These are phyloP conservation scores for Pyricularia sp. DNA, from an alignment of 2,329 filamentous ascomycete genomes.

Conservation along the genomic window DNA sequence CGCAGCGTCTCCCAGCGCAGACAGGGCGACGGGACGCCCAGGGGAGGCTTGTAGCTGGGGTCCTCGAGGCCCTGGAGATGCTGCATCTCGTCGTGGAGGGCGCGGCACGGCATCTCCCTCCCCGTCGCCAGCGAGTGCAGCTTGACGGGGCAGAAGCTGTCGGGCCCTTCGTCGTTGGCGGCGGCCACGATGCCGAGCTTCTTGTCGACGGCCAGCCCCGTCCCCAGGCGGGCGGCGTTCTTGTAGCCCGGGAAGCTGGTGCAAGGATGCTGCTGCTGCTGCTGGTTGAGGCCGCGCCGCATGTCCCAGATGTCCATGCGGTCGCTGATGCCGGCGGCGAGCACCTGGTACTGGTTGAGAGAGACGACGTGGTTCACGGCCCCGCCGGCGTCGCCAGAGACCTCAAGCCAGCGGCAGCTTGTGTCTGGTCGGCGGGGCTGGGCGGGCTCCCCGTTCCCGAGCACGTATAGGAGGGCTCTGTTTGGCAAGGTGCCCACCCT, in stretches of 20 bases:
- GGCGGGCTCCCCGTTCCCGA: neutral
- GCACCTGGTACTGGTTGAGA: constrained; percentile 33
- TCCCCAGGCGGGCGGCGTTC: constrained; percentile 28
- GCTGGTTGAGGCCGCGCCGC: constrained; percentile 17
- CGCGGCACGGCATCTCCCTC: constrained; percentile 17
- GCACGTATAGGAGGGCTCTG: neutral
- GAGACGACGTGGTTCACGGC: constrained; percentile 32
- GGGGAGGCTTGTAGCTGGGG: neutral
- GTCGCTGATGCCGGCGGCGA: constrained; percentile 37
- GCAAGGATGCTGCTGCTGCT: neutral
- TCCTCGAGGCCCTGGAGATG: neutral
- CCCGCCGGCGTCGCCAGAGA: constrained; percentile 20
- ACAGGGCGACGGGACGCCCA: neutral
- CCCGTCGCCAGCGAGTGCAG: constrained; percentile 39
- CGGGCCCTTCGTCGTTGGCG: constrained; percentile 32
- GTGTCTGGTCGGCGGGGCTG: neutral
- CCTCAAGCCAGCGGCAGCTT: constrained; percentile 10
- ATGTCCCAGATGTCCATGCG: constrained; percentile 44
- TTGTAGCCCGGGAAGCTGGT: constrained; percentile 31
- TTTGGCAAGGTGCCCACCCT: neutral
- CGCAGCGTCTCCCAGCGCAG: constrained; percentile 19
- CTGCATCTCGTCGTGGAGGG: constrained; percentile 9
- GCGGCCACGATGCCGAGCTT: constrained; percentile 38
- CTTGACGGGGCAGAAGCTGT: constrained; percentile 18
- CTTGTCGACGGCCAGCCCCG: constrained; percentile 39